Base-by-base conservation (phyloP, 2,329 filamentous ascomycete species). In the Paracoccidioides brasiliensis region DNA sequence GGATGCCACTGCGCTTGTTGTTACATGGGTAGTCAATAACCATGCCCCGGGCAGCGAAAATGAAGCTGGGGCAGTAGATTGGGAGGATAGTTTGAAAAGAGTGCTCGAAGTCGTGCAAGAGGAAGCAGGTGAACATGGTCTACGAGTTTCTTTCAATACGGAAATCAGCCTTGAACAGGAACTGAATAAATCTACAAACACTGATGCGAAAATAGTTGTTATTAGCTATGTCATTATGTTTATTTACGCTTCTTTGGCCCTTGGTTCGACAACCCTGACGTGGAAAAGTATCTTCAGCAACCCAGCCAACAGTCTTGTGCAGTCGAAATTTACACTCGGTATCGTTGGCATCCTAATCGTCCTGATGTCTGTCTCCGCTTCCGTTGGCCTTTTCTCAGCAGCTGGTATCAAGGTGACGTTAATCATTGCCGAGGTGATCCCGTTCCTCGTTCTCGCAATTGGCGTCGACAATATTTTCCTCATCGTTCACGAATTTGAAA, bases 171-270 rank as follows among this genome's bases (percentile, higher is more conserved):
- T 98, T 58, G 91, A 97, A 68, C 81, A 96, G 67, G 93, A 98
- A 67, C 78, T 98, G 56, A 98, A 96, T 76, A 95, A 97, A 73
- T 95, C 90, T 41, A 96, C 90, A 52, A 98, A 98, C 70, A 97
- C 93, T 0, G 93, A 98, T 70, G 94, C 91, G 46, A 96, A 91
- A 70, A 98, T 98, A 64, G 83, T 98, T 30, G 82, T 91, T 54
- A 85, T 98, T 71, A 97, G 91, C 77, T 98, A 98, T 72, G 79
- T 97, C 60, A 88, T 96, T 74, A 98, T 98, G 93, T 98, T 98
- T 71, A 74, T 98, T 59, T 98, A 98, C 67, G 93, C 90, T 3
- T 97, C 91, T 5, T 74, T 98, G 54, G 90, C 93, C 0, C 78
- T 98, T 0, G 93, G 93, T 0, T 95, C 90, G 1, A 93, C 88